A percentile compares a stretch with the other conserved stretches of the same genome.
phyloP scores from a whole-genome alignment of 306 rosid genomes.

The Glycyrrhiza uralensis region DNA sequence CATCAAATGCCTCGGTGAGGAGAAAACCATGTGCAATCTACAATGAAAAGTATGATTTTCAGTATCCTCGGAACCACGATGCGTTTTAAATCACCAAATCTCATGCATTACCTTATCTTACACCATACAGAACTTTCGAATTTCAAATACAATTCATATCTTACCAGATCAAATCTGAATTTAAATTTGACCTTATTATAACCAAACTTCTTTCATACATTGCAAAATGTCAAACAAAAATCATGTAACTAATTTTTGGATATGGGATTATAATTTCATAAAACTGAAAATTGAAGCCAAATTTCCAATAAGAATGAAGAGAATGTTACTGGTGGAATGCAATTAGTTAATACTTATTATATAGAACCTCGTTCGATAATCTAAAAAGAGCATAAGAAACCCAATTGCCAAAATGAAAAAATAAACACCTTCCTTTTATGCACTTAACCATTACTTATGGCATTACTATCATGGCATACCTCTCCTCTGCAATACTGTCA shows the following conservation, averaged over 20 bases:
- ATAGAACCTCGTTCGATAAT: slow-evolving; percentile 9
- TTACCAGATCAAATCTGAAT: neutral
- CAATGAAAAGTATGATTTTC: slow-evolving; percentile 24
- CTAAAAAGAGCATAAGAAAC: neutral
- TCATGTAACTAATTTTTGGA: neutral
- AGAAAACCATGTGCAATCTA: slow-evolving; percentile 96
- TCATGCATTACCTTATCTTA: slow-evolving; percentile 14
- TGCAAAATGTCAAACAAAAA: slow-evolving; percentile 5
- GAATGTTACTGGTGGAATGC: neutral
- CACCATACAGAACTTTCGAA: neutral
- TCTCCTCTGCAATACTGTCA: slow-evolving; percentile 92
- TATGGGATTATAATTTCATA: slow-evolving; percentile 9
- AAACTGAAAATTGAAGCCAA: neutral
- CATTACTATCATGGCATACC: slow-evolving; percentile 42
- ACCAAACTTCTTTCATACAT: neutral
- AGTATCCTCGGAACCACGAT: neutral
- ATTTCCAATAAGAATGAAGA: slow-evolving; percentile 6
- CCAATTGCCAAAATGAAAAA: neutral
- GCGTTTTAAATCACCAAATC: slow-evolving; percentile 11
- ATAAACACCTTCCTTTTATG: neutral
- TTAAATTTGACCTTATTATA: slow-evolving; percentile 1
- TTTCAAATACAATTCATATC: neutral
- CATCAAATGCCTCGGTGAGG: slow-evolving; percentile 93
- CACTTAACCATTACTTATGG: neutral
- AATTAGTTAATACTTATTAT: neutral